A percentile compares a stretch with the other conserved stretches of the same genome.
Evolutionary conservation across 2,329 filamentous ascomycete species (phyloP).

Genomic region (Cladosporium austrohemisphaericum): DNA sequence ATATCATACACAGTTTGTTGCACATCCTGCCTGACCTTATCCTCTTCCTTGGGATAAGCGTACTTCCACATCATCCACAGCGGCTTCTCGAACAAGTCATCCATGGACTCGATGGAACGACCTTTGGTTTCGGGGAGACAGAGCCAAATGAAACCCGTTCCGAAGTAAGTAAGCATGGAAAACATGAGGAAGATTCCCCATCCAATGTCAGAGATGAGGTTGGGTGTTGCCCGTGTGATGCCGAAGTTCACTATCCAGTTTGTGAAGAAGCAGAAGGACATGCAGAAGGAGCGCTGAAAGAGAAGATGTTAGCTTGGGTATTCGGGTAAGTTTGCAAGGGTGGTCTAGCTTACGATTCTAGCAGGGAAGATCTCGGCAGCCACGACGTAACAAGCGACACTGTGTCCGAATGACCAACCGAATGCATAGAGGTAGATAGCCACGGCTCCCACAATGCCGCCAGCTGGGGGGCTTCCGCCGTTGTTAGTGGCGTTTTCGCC

Average conservation of each 20-base stretch:
- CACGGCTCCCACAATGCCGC: neutral
- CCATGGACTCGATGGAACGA: neutral
- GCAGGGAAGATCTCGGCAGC: neutral
- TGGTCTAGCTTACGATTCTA: neutral
- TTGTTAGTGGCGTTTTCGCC: constrained; percentile 24
- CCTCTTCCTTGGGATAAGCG: neutral
- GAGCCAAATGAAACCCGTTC: constrained; percentile 19
- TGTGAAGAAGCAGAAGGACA: constrained; percentile 20
- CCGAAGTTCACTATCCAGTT: constrained; percentile 23
- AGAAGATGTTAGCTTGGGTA: no score
- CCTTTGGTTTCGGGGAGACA: constrained; percentile 20
- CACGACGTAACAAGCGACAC: neutral
- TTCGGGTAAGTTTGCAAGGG: no score
- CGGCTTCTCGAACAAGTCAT: neutral
- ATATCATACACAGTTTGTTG: neutral
- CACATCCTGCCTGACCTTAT: neutral
- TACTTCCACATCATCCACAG: neutral
- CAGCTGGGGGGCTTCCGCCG: no score
- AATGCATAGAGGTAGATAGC: neutral
- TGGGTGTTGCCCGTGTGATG: constrained; percentile 18
- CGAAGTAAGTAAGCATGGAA: constrained; percentile 18
- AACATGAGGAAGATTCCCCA: constrained; percentile 21
- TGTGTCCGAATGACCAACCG: neutral
- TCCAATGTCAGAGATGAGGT: constrained; percentile 20
- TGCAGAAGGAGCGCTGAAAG: no score